Evolutionary conservation across 2,329 filamentous ascomycete species (phyloP), one percentile per base, ranked within the genome.

Genomic region (Apiospora sp.): DNA sequence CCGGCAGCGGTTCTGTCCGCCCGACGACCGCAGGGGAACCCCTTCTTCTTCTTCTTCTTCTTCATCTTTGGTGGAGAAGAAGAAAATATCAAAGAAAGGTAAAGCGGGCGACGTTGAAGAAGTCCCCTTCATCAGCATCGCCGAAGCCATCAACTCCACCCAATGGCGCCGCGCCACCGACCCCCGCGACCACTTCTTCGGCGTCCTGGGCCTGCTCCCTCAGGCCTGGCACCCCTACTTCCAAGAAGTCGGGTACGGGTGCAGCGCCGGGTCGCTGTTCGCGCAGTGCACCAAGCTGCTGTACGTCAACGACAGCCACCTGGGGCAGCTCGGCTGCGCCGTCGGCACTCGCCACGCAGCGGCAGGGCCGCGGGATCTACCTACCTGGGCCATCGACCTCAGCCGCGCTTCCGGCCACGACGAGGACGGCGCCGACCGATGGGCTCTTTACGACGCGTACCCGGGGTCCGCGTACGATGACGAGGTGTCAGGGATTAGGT

Each of bases 141-240:
- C 14, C n/a, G 67, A 68, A 14, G 67, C 67, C 43, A 68, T 49
- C 24, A 48, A 43, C 67, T 68, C 43, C 24, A 68, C 67, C 12
- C 67, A 68, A n/a, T 44, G n/a, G 12, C 67, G 67, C 41, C 41
- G 44, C 37, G 67, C 67, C 16, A 68, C 67, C n/a, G 43, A 46
- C n/a, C 43, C 43, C 4, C 67, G 67, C 16, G 67, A 68, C 67
- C 67, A 68, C 44, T 68, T 68, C 43, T 68, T 68, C 43, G 67
- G 67, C 4, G 43, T 68, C 4, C 27, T 68, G 41, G 67, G 67
- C 13, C 67, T 68, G 43, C 24, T 68, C 1, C 67, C 67, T 5
- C 8, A 5, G 16, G 67, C 19, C 16, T 68, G 67, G 67, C 43
- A 68, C 27, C 3, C 41, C 8, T 68, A 68, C 27, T 68, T 49